phyloP scores from a whole-genome alignment of 768 basidiomycete species.

The Suillus spraguei region DNA sequence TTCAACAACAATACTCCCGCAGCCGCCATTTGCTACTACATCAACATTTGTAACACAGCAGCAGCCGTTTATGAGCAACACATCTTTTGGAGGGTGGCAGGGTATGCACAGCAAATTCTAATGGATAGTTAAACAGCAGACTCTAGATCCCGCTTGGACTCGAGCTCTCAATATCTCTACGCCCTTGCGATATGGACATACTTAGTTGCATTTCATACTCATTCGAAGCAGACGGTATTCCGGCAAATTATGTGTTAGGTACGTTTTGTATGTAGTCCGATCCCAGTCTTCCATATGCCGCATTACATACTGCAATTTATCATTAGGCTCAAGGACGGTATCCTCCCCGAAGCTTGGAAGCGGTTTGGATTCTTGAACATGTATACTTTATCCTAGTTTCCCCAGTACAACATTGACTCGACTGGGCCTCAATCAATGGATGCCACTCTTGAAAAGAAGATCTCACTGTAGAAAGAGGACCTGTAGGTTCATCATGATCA shows the following conservation, averaged over 20 bases:
- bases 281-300: background rate
- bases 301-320: background rate
- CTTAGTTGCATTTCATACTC: background rate
- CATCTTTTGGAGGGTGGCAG: constrained; percentile 23
- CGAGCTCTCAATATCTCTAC: background rate
- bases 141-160: background rate
- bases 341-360: background rate
- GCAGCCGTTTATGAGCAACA: constrained; percentile 22
- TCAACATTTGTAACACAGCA: constrained; percentile 18
- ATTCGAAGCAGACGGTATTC: background rate
- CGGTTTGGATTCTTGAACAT: background rate
- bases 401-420: background rate
- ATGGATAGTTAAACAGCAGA: background rate
- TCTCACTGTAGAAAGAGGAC: background rate
- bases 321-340: background rate
- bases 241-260: background rate
- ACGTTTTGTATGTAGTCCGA: background rate
- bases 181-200: background rate
- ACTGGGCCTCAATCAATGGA: background rate
- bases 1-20: constrained; percentile 30
- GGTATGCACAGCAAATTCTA: constrained; percentile 21
- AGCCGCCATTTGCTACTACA: constrained; percentile 24
- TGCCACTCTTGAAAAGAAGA: background rate
- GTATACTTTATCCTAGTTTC: background rate
- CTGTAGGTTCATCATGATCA: background rate